phyloP scores from a whole-genome alignment of 805 yeast species.

The Candida bentonensis region DNA sequence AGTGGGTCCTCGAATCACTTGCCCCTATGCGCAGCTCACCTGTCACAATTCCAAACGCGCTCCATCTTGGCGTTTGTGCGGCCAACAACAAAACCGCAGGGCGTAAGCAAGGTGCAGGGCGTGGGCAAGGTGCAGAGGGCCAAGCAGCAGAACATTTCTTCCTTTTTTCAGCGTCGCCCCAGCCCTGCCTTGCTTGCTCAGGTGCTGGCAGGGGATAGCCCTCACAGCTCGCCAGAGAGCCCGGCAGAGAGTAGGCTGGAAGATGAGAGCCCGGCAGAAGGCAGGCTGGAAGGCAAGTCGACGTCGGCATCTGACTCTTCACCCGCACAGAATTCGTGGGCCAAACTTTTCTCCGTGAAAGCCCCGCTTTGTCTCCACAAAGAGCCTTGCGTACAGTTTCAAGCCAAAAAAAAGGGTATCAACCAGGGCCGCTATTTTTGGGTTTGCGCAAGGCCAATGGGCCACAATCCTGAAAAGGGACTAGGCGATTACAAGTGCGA shows the following conservation, averaged over 20 bases:
- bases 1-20: neutral
- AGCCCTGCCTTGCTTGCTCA: too few species aligned
- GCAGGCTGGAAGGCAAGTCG: too few species aligned
- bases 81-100: neutral
- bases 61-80: neutral
- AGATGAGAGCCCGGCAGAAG: too few species aligned
- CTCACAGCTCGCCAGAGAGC: too few species aligned
- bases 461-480: neutral
- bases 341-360: neutral
- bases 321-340: neutral
- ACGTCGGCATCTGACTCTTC: neutral
- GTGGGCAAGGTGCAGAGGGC: neutral
- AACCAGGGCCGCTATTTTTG: constrained; percentile 1
- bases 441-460: neutral
- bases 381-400: neutral
- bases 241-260: too few species aligned
- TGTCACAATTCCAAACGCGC: neutral
- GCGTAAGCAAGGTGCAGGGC: neutral
- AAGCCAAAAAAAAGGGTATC: neutral
- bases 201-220: too few species aligned
- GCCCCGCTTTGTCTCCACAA: neutral
- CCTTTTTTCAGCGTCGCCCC: too few species aligned
- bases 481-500: neutral
- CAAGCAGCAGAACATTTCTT: too few species aligned
- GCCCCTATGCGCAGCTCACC: neutral